Evolutionary conservation across 257 asterid genomes (phyloP).

Genomic region (Solanum piurae): DNA sequence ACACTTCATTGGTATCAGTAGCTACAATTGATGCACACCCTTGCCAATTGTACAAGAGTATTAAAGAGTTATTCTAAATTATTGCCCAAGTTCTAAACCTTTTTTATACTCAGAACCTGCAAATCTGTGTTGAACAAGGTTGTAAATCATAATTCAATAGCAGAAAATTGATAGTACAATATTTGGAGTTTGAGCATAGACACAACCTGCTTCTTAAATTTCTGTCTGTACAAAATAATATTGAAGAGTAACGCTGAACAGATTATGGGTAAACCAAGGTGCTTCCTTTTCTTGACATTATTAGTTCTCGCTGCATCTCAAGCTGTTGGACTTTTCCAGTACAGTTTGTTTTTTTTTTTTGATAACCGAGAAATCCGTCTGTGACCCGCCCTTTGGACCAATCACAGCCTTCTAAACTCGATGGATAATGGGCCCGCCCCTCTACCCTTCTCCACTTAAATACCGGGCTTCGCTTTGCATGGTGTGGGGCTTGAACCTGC

Average conservation of each 20-base stretch:
- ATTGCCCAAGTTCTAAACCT: not conserved
- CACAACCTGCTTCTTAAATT: not conserved
- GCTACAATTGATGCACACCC: not conserved
- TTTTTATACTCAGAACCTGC: not conserved
- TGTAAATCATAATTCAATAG: not conserved
- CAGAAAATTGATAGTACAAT: not conserved
- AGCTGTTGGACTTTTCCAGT: not conserved
- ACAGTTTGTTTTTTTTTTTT: too few relatives aligned
- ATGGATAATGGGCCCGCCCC: too few relatives aligned
- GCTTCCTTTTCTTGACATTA: not conserved
- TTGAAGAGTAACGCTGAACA: not conserved
- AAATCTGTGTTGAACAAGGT: not conserved
- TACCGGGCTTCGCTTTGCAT: too few relatives aligned
- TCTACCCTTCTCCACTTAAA: too few relatives aligned
- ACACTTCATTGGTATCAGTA: not conserved
- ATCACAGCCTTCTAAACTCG: too few relatives aligned
- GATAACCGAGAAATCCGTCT: too few relatives aligned
- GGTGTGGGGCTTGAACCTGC: too few relatives aligned
- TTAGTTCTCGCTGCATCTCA: not conserved
- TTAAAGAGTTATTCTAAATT: not conserved
- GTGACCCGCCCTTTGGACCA: too few relatives aligned
- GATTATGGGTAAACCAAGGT: not conserved
- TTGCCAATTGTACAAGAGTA: not conserved
- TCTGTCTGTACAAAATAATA: not conserved
- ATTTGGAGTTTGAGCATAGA: not conserved